phyloP scores from a whole-genome alignment of 2,329 filamentous ascomycete genomes.

The Epichloe gansuensis region DNA sequence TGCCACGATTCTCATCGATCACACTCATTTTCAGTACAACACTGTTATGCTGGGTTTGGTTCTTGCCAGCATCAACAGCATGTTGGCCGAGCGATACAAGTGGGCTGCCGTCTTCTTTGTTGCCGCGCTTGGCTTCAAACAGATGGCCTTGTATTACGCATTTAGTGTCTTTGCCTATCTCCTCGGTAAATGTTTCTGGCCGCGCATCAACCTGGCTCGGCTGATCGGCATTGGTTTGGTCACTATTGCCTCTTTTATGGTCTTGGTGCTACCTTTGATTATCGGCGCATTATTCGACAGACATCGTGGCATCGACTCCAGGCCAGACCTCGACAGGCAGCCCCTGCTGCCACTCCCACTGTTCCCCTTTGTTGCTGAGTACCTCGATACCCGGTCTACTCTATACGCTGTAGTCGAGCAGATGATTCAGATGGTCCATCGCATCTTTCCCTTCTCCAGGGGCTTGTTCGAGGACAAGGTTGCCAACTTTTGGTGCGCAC shows the following conservation, averaged over 20 bases:
- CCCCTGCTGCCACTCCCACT: conserved; percentile 49
- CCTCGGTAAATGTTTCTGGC: conserved; percentile 72
- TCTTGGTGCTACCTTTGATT: conserved; percentile 65
- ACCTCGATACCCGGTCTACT: conserved; percentile 49
- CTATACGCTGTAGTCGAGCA: conserved; percentile 70
- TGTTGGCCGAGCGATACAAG: conserved; percentile 69
- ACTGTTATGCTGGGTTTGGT: conserved; percentile 94
- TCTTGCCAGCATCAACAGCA: conserved; percentile 74
- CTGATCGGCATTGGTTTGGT: conserved; percentile 63
- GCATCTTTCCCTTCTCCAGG: conserved; percentile 92
- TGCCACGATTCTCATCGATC: conserved; percentile 79
- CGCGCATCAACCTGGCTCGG: conserved; percentile 51
- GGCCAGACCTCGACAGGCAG: conserved; percentile 39
- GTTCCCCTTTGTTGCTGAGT: conserved; percentile 43
- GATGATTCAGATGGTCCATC: conserved; percentile 69
- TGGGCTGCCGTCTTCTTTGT: conserved; percentile 95
- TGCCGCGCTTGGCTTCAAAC: conserved; percentile 87
- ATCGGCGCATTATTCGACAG: conserved; percentile 57
- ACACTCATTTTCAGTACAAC: conserved; percentile 96
- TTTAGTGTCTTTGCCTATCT: conserved; percentile 87
- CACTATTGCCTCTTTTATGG: conserved; percentile 59
- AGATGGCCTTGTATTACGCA: conserved; percentile 97
- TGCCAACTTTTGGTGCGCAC: conserved; percentile 92
- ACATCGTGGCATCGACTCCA: conserved; percentile 47
- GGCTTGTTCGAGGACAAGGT: conserved; percentile 98